These are phyloP conservation scores for Trametes hirsuta DNA, from an alignment of 1,284 basidiomycete genomes.

Conservation along the genomic window DNA sequence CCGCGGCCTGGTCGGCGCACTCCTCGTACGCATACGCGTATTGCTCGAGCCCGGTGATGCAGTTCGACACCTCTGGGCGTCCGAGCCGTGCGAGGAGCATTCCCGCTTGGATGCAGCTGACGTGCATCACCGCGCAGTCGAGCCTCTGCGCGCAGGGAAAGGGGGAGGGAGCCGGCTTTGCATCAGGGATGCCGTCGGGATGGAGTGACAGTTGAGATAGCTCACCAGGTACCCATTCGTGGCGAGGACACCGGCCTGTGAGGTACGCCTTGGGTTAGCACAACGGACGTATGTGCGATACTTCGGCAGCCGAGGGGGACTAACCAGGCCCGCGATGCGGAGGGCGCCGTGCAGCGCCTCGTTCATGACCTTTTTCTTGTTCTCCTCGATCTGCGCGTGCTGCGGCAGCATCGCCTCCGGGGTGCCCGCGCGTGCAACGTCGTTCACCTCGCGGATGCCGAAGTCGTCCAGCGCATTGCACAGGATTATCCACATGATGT, in stretches of 20 bases:
- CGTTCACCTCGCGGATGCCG: slow-evolving; percentile 75
- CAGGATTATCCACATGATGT: slow-evolving; percentile 86
- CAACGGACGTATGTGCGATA: no score
- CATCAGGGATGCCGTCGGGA: slow-evolving; percentile 11
- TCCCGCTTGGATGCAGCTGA: slow-evolving; percentile 82
- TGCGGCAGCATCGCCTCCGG: slow-evolving; percentile 42
- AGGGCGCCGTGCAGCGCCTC: slow-evolving; percentile 85
- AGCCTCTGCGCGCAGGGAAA: slow-evolving; percentile 52
- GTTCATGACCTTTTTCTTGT: slow-evolving; percentile 71
- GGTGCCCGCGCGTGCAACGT: slow-evolving; percentile 43
- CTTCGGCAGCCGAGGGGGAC: slow-evolving; percentile 26
- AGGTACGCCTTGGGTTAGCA: background rate
- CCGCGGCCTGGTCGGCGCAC: slow-evolving; percentile 75
- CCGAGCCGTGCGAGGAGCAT: slow-evolving; percentile 81
- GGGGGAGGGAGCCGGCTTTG: slow-evolving; percentile 4
- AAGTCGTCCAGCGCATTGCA: slow-evolving; percentile 83
- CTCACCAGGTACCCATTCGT: slow-evolving; percentile 82
- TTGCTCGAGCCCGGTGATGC: slow-evolving; percentile 84
- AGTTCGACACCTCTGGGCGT: slow-evolving; percentile 79
- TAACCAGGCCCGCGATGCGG: slow-evolving; percentile 82
- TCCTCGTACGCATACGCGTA: slow-evolving; percentile 88
- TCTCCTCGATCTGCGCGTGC: slow-evolving; percentile 57
- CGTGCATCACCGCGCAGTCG: slow-evolving; percentile 85
- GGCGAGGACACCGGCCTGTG: slow-evolving; percentile 75
- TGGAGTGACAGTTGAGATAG: slow-evolving; percentile 5